These are phyloP conservation scores for Hypoxylon cercidicola DNA, from an alignment of 495 filamentous ascomycete genomes.

Conservation along the genomic window DNA sequence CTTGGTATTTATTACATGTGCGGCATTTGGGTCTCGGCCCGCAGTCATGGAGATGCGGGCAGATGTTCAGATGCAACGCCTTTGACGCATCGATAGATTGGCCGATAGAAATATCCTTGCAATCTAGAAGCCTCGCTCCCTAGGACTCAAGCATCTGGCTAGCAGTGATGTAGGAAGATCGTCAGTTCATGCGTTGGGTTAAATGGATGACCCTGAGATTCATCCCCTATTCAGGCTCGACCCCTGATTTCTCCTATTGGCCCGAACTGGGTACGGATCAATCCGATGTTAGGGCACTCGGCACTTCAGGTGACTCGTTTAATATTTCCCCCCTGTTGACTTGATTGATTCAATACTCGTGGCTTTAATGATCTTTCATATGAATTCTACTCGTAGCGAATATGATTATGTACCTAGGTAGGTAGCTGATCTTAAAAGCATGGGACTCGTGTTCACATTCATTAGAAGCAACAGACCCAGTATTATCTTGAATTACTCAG, in stretches of 20 bases:
- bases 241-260: conserved; percentile 17
- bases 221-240: conserved; percentile 19
- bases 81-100: not conserved
- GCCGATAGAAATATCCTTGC: not conserved
- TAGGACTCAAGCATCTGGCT: not conserved
- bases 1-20: not conserved
- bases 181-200: not conserved
- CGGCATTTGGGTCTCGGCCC: not conserved
- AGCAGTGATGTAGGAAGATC: not conserved
- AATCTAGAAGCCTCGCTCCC: not conserved
- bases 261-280: not conserved
- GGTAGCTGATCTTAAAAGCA: too few species aligned
- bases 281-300: not conserved
- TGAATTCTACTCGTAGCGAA: too few species aligned
- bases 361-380: too few species aligned
- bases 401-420: too few species aligned
- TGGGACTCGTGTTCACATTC: not conserved
- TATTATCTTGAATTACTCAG: not conserved
- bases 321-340: not conserved
- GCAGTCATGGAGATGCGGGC: not conserved
- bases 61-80: not conserved
- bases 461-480: not conserved
- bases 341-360: not conserved
- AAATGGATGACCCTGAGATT: conserved; percentile 7
- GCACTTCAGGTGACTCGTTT: not conserved